A percentile compares a stretch with the other conserved stretches of the same genome.
These are phyloP conservation scores for Cyamopsis tetragonoloba DNA, from an alignment of 306 rosid species.

Conservation along the genomic window DNA sequence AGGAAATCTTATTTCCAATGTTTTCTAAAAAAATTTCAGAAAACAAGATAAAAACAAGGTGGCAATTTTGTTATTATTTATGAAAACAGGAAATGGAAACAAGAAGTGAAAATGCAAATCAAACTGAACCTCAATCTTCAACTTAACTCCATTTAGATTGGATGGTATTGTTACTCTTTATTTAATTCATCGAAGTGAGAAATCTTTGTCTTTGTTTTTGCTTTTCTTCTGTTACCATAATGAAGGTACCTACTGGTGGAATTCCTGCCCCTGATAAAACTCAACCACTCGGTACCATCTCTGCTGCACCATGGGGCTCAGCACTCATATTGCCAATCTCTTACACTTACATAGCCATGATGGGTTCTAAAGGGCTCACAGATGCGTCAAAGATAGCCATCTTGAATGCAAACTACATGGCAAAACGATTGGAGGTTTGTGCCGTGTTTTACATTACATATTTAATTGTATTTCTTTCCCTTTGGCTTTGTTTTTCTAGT, in stretches of 20 bases:
- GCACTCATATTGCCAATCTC: constrained; percentile 99
- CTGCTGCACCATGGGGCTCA: constrained; percentile 99
- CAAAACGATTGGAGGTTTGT: constrained; percentile 88
- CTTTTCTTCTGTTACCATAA: background rate
- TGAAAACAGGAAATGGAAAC: too few species aligned
- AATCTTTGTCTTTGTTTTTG: background rate
- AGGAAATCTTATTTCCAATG: too few species aligned
- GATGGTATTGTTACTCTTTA: background rate
- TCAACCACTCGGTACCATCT: constrained; percentile 89
- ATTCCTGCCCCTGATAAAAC: constrained; percentile 74
- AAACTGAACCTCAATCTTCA: too few species aligned
- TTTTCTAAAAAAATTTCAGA: too few species aligned
- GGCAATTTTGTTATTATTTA: too few species aligned
- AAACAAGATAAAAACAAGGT: too few species aligned
- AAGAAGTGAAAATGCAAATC: too few species aligned
- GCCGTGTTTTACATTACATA: constrained; percentile 11
- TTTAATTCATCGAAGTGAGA: background rate
- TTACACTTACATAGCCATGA: constrained; percentile 95
- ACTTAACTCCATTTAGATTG: background rate
- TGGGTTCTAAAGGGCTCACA: constrained; percentile 97
- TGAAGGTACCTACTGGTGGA: constrained; percentile 88
- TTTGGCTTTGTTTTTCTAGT: background rate
- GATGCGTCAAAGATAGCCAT: constrained; percentile 95
- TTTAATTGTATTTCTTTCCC: background rate
- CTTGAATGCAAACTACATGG: constrained; percentile 98